These are phyloP conservation scores for Sugiyamaella grinbergsii DNA, from an alignment of 1,139 yeast species.

Conservation along the genomic window DNA sequence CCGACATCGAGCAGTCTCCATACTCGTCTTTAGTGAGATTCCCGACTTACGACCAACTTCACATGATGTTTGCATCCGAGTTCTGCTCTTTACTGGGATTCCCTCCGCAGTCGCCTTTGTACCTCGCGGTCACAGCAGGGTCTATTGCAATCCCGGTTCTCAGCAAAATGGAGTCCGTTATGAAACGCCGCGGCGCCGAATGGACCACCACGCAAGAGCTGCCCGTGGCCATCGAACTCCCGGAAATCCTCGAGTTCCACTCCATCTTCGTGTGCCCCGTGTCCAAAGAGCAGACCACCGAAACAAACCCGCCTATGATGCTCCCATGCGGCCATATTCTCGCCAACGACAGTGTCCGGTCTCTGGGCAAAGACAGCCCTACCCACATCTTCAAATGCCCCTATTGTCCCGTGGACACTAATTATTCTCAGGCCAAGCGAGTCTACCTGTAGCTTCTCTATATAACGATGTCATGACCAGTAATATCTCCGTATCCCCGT, in stretches of 20 bases:
- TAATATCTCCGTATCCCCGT: background rate
- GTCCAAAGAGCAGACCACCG: conserved; percentile 76
- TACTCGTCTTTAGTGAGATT: conserved; percentile 40
- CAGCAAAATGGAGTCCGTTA: conserved; percentile 60
- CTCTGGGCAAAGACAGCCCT: conserved; percentile 42
- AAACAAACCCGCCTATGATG: conserved; percentile 60
- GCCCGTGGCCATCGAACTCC: conserved; percentile 62
- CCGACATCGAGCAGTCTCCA: conserved; percentile 44
- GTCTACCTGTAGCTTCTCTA: conserved; percentile 34
- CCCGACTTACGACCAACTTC: conserved; percentile 48
- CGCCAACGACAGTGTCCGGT: conserved; percentile 53
- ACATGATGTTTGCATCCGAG: conserved; percentile 62
- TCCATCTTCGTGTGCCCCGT: conserved; percentile 92
- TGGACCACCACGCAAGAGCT: conserved; percentile 61
- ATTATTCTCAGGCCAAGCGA: conserved; percentile 34
- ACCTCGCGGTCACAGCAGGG: conserved; percentile 68
- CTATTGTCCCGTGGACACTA: conserved; percentile 57
- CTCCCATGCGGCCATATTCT: conserved; percentile 67
- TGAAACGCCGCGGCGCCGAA: conserved; percentile 52
- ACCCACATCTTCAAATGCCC: conserved; percentile 60
- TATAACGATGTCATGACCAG: conserved; percentile 9
- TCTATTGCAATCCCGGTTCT: conserved; percentile 70
- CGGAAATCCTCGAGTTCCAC: conserved; percentile 60
- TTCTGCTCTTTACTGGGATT: conserved; percentile 65
- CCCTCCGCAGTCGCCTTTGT: conserved; percentile 71